phyloP scores from a whole-genome alignment of 345 rosid genomes.

The Gossypium stocksii region DNA sequence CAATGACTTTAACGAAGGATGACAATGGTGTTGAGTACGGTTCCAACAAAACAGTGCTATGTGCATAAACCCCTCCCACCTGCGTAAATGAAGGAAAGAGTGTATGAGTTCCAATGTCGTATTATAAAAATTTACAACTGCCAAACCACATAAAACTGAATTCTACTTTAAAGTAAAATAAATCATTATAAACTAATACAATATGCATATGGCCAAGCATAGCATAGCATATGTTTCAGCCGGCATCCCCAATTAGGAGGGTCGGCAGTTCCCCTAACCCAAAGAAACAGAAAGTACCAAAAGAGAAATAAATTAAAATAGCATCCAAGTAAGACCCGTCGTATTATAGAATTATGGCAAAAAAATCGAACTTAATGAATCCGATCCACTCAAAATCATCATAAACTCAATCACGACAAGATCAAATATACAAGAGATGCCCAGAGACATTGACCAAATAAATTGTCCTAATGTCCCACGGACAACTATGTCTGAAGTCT shows the following conservation, averaged over 20 bases:
- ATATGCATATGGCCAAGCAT: not conserved
- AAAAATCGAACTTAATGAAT: not conserved
- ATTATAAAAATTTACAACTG: not conserved
- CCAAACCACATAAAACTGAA: not conserved
- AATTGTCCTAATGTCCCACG: slow-evolving; percentile 23
- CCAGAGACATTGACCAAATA: slow-evolving; percentile 17
- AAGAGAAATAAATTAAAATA: not conserved
- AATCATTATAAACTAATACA: not conserved
- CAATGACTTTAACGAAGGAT: slow-evolving; percentile 13
- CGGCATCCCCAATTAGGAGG: not conserved
- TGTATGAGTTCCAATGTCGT: not conserved
- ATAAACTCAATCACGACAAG: slow-evolving; percentile 4
- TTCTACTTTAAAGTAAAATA: not conserved
- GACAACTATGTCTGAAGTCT: slow-evolving; percentile 5
- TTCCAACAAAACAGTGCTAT: slow-evolving; percentile 41
- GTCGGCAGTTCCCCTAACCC: not conserved
- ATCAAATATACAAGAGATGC: not conserved
- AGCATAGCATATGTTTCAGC: not conserved
- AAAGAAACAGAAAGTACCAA: not conserved
- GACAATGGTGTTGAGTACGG: slow-evolving; percentile 11
- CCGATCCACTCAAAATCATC: slow-evolving; percentile 2
- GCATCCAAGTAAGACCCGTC: not conserved
- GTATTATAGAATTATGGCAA: not conserved
- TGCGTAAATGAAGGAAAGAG: slow-evolving; percentile 20
- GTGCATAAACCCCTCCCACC: slow-evolving; percentile 67